Conservation (phyloP, 2,329 filamentous ascomycete genomes). For the Venturia effusa region DNA sequence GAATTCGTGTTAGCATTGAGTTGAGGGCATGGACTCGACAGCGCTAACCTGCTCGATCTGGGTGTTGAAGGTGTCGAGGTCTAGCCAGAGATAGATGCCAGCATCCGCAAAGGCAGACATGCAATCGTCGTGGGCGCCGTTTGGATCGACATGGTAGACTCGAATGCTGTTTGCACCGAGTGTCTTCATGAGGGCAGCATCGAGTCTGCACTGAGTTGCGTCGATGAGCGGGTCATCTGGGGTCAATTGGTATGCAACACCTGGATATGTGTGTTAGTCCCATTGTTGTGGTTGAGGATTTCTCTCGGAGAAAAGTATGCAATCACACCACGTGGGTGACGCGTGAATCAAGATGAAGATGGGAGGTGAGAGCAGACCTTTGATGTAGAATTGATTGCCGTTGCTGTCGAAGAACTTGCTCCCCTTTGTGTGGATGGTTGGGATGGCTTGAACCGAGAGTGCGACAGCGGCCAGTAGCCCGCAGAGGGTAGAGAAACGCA, state of each 20-base stretch:
- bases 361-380: slow-evolving; percentile 41
- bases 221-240: slow-evolving; percentile 66
- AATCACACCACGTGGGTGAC: background rate
- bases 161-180: slow-evolving; percentile 77
- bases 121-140: slow-evolving; percentile 61
- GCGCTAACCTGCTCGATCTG: slow-evolving; percentile 51
- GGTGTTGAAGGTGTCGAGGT: slow-evolving; percentile 65
- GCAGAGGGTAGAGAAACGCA: slow-evolving; percentile 4
- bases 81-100: slow-evolving; percentile 75
- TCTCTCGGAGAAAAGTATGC: background rate
- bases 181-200: slow-evolving; percentile 66
- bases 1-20: slow-evolving; percentile 13
- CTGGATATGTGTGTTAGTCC: slow-evolving; percentile 29
- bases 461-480: background rate
- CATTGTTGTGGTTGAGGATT: background rate
- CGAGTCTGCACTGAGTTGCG: slow-evolving; percentile 62
- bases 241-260: slow-evolving; percentile 60
- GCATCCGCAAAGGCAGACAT: slow-evolving; percentile 71
- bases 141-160: slow-evolving; percentile 75
- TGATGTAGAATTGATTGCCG: slow-evolving; percentile 74
- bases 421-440: slow-evolving; percentile 51
- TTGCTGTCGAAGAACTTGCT: slow-evolving; percentile 79
- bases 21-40: slow-evolving; percentile 10
- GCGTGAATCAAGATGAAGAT: background rate
- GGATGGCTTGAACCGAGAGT: slow-evolving; percentile 29